These are phyloP conservation scores for Lathyrus tuberosus DNA, from an alignment of 306 rosid genomes.

Conservation along the genomic window DNA sequence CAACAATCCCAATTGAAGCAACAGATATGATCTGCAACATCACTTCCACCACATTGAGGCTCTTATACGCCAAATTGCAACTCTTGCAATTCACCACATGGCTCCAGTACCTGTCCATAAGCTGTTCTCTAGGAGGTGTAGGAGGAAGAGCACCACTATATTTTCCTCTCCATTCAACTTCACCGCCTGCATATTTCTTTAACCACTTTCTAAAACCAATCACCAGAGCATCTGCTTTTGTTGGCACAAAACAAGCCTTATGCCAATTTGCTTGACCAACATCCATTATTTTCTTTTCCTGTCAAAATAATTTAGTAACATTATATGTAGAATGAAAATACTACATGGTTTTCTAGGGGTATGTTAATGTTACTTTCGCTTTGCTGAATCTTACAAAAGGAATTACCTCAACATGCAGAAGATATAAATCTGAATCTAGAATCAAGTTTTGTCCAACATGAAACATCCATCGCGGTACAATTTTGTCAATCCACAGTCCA, in stretches of 20 bases:
- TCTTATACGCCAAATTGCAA: conserved; percentile 76
- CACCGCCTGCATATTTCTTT: conserved; percentile 73
- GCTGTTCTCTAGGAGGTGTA: conserved; percentile 78
- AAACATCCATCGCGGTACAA: conserved; percentile 88
- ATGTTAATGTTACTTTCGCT: too few relatives aligned
- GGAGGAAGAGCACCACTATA: conserved; percentile 76
- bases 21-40: conserved; percentile 61
- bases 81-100: conserved; percentile 88
- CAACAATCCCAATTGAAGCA: conserved; percentile 69
- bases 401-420: conserved; percentile 91
- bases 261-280: conserved; percentile 69
- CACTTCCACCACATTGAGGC: conserved; percentile 66
- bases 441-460: conserved; percentile 82
- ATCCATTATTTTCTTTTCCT: conserved; percentile 74
- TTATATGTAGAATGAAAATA: conserved; percentile 18
- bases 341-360: neutral
- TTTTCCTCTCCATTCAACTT: conserved; percentile 89
- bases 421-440: conserved; percentile 91
- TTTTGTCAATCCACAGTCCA: conserved; percentile 66
- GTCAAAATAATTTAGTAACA: conserved; percentile 33
- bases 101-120: conserved; percentile 84
- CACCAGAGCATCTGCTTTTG: conserved; percentile 82
- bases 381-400: neutral
- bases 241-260: conserved; percentile 85
- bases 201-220: conserved; percentile 86